Evolutionary conservation across 1,284 basidiomycete genomes (phyloP).

Genomic region (Coriolopsis trogii): DNA sequence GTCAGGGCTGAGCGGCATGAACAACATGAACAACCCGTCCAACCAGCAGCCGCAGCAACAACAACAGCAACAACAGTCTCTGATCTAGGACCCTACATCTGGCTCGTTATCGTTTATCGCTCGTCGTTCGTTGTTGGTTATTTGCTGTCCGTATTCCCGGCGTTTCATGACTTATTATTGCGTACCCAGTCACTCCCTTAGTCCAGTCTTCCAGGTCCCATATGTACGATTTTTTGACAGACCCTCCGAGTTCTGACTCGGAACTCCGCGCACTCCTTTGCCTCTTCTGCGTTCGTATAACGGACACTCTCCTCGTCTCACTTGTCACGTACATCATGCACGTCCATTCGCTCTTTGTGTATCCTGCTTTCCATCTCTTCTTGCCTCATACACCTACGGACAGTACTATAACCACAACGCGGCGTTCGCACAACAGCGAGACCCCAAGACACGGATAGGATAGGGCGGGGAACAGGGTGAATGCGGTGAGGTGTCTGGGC

Average conservation of each 20-base stretch:
- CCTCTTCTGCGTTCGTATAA: not conserved
- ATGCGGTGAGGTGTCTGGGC: too few species aligned
- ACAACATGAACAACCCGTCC: slow-evolving; percentile 24
- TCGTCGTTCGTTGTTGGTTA: too few species aligned
- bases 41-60: slow-evolving; percentile 35
- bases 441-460: too few species aligned
- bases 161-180: too few species aligned
- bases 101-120: too few species aligned
- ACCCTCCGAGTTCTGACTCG: too few species aligned
- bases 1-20: slow-evolving; percentile 14
- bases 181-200: too few species aligned
- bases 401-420: not conserved
- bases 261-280: too few species aligned
- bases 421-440: not conserved
- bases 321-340: not conserved
- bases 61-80: slow-evolving; percentile 38
- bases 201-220: too few species aligned
- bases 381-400: not conserved
- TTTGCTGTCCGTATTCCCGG: not conserved
- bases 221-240: too few species aligned
- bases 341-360: not conserved
- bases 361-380: not conserved
- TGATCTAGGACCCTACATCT: slow-evolving; percentile 36
- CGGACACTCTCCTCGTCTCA: not conserved
- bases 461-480: too few species aligned